Base-by-base conservation (phyloP, 2,329 filamentous ascomycete genomes). In the Microcyclosporella mali region DNA sequence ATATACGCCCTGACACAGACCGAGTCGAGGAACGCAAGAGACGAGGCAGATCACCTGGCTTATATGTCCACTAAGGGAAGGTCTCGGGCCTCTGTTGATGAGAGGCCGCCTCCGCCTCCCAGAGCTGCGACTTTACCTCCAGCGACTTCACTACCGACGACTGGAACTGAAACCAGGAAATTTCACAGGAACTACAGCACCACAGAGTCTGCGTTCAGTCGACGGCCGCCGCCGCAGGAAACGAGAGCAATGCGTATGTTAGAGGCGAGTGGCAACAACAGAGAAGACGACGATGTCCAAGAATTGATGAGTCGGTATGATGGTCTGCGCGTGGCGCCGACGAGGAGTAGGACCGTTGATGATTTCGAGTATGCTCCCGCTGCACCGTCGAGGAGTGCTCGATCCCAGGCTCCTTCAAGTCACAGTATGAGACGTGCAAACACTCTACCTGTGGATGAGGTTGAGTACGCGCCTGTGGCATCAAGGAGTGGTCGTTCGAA, bases 1-100 rank as follows among this genome's bases (percentile, higher is more conserved):
- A 83, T 85, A 8, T 94, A 92, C 65, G 81, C 79, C 16, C 81
- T 88, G 69, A 73, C 80, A 50, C 80, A 77, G 52, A 73, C 74
- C 46, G 81, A 84, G 50, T 58, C 61, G 38, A 66, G 70, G 39
- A 71, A 68, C 46, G 66, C 66, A 16, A 62, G 61, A 46, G 67
- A 69, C 45, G 70, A 72, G 49, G 53, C 61, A 3, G 66, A 66
- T 15, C 37, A 53, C 29, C 31, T 50, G 31, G 46, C 49, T 16
- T 50, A 49, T 30, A 55, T 50, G 47, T 46, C 47, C 45, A 54
- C 50, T 8, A 46, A 51, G 33, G 40, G 49, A 41, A 44, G 51
- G 28, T 40, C 43, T 29, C 44, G 40, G 19, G 40, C 42, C 33
- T 47, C 47, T 31, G 33, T 42, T 36, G 40, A 47, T 21, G 45